Base-by-base conservation (phyloP, 225 moss, liverwort and hornwort species). In the Lunularia cruciata region DNA sequence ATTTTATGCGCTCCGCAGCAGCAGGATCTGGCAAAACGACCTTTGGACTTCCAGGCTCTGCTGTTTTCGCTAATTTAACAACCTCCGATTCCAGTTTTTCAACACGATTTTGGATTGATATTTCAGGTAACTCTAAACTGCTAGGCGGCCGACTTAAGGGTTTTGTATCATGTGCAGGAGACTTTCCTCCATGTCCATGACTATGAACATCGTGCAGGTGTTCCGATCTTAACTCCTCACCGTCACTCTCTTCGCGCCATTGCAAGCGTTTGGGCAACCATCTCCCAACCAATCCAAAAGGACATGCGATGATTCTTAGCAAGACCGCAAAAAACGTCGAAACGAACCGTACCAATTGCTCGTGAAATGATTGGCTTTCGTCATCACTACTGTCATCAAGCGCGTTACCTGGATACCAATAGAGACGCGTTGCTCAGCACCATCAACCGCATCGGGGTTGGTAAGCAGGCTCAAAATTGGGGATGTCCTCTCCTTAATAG, bases 1-100 rank as follows among this genome's bases (percentile, higher is more conserved):
- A 75, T 64, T 73, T 81, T 51, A 95, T 87, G 72, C 79, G 84
- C 80, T 65, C 73, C 14, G 78, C 83, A 71, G 73, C 35, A 71
- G 71, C 42, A 53, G 71, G 55, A 31, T 80, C 79, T 26, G 62
- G 30, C 18, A 59, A n/a, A 32, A 37, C 49, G 26, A 40, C 43
- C 66, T 31, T 39, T 34, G 77, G 45, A 52, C 71, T 18, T 4
- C 15, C 58, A 57, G 62, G 67, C 30, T 67, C 69, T 45, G 57
- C 45, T 19, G 67, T 14, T 60, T 59, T 71, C 14, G 65, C 58
- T 40, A 80, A 20, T 60, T 75, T 84, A 12, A 43, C 68, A 36
- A 83, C 69, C 70, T 83, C 82, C 10, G 68, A 68, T 36, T 83
- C 82, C 31, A 83, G 54, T 55, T 75, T 83, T 53, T 83, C 75